Conservation (phyloP, 2,329 filamentous ascomycete genomes). For the Phyllosticta paracitricarpa region DNA sequence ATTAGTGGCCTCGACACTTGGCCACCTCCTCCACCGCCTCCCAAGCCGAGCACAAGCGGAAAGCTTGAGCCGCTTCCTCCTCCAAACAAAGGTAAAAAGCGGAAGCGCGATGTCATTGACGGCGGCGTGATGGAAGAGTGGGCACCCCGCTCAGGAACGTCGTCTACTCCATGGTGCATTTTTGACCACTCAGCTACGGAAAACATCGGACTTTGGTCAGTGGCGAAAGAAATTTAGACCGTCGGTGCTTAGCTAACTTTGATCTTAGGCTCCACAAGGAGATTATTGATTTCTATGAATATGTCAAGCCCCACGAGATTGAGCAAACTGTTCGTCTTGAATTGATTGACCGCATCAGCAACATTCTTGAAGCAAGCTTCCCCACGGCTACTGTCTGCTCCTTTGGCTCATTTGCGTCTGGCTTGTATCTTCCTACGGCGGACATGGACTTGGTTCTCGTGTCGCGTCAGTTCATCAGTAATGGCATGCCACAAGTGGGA, state of each 20-base stretch:
- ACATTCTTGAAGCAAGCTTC: conserved; percentile 35
- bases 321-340: conserved; percentile 67
- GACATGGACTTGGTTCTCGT: conserved; percentile 92
- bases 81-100: conserved; percentile 52
- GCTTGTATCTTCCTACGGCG: conserved; percentile 62
- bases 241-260: background rate
- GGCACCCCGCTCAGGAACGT: conserved; percentile 23
- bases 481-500: conserved; percentile 32
- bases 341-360: conserved; percentile 57
- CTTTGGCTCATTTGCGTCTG: conserved; percentile 93
- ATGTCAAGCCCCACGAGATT: conserved; percentile 64
- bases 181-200: conserved; percentile 45
- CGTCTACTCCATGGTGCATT: conserved; percentile 53
- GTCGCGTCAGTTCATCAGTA: conserved; percentile 49
- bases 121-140: conserved; percentile 35
- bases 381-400: conserved; percentile 54
- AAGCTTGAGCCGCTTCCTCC: background rate
- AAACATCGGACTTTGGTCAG: conserved; percentile 46
- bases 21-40: conserved; percentile 12
- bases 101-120: conserved; percentile 44
- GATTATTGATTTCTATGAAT: conserved; percentile 79
- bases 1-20: conserved; percentile 12
- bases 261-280: conserved; percentile 69
- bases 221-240: background rate
- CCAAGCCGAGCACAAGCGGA: background rate